Evolutionary conservation across 202 grass and related monocot genomes (phyloP), one percentile per base, ranked within the genome.

Genomic region (Panicum virgatum): DNA sequence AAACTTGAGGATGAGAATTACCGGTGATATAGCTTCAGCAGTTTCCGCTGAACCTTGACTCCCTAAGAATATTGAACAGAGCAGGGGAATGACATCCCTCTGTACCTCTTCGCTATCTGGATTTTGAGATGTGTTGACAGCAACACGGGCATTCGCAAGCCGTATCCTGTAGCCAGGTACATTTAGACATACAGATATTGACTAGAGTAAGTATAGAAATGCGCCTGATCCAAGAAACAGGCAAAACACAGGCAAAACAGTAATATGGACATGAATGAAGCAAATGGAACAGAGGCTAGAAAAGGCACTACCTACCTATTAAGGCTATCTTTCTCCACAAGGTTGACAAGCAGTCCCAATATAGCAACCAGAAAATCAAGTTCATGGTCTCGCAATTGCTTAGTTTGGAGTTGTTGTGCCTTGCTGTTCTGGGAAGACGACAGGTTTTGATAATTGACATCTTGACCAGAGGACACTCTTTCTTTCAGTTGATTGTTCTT

Each of bases 291-390:
- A 14, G 69, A 73, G 19, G 11, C 38, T 86, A 27, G 13, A 60
- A 43, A 76, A 48, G 0, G 20, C 16, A 36, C 57, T 50, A 25
- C 46, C 62, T 50, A 96, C 97, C 97, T 99, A 75, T 99, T 99
- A 87, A 75, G 85, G 51, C 81, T 94, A 81, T 99, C 87, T 90
- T 99, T 99, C 87, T 99, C 97, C 52, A 99, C 97, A 16, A 99
- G 97, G 84, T 99, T 99, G 20, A 99, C 97, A 85, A 99, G 97
- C 85, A 99, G 85, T 39, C 97, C 97, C 85, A 99, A 89, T 72
- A 99, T 93, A 47, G 91, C 91, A 58, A 99, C 97, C 72, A 99
- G 81, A 82, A 99, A 94, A 93, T 99, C 97, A 85, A 99, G 87
- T 77, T 99, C 97, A 73, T 96, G 81, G 66, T 94, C 97, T 72